Evolutionary conservation across 2,329 filamentous ascomycete genomes (phyloP).

Genomic region (Trichoderma koningii): DNA sequence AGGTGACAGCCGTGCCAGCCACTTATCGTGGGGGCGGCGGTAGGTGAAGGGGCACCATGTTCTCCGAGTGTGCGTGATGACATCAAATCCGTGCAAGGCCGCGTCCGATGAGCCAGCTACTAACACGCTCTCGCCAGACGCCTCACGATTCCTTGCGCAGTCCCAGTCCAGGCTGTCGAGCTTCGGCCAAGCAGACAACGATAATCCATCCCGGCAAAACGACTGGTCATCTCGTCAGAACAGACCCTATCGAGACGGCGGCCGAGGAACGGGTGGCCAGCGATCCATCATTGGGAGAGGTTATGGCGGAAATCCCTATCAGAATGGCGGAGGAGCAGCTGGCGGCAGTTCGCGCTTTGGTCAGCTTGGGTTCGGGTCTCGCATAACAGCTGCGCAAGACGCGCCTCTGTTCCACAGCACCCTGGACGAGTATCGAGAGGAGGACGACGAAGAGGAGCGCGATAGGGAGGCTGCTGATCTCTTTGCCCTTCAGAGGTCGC

Average conservation of each 20-base stretch:
- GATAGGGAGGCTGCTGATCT: conserved; percentile 92
- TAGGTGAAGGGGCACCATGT: conserved; percentile 43
- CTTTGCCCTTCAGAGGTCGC: conserved; percentile 85
- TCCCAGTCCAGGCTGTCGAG: conserved; percentile 86
- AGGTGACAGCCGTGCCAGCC: conserved; percentile 24
- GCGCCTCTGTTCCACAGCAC: conserved; percentile 94
- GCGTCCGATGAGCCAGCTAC: conserved; percentile 15
- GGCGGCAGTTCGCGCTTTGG: conserved; percentile 70
- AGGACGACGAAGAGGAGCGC: conserved; percentile 89
- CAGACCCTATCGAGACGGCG: conserved; percentile 39
- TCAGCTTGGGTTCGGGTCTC: conserved; percentile 70
- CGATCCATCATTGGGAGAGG: conserved; percentile 50
- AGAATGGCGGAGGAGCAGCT: conserved; percentile 61
- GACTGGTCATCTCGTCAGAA: conserved; percentile 43
- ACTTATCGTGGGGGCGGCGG: conserved; percentile 39
- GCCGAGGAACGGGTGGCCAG: conserved; percentile 37
- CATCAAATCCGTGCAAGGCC: not conserved
- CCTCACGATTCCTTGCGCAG: conserved; percentile 93
- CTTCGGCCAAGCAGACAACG: conserved; percentile 62
- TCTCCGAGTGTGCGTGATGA: conserved; percentile 76
- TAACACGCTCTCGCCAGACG: conserved; percentile 63
- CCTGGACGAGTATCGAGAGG: conserved; percentile 85
- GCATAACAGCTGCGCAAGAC: conserved; percentile 70
- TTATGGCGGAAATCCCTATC: conserved; percentile 74
- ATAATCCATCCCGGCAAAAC: conserved; percentile 36